A percentile compares a stretch with the other conserved stretches of the same genome.
Evolutionary conservation across 768 basidiomycete genomes (phyloP).

Genomic region (Calocybe cyanea): DNA sequence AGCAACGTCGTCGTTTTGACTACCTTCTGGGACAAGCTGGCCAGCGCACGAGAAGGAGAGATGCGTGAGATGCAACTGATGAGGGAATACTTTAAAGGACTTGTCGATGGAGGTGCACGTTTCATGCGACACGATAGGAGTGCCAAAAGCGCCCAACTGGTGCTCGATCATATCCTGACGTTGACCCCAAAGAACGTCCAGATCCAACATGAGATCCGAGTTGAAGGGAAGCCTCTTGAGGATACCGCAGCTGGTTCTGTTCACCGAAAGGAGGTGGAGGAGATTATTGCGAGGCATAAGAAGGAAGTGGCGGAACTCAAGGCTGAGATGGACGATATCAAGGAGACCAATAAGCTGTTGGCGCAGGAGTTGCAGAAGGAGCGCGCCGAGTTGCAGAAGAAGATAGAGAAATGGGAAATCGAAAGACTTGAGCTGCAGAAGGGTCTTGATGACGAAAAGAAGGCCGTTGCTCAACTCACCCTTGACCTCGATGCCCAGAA

Average conservation of each 20-base stretch:
- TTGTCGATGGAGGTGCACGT: background rate
- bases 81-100: background rate
- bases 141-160: background rate
- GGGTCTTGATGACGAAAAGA: no score
- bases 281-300: conserved; percentile 29
- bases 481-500: no score
- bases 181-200: background rate
- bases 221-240: conserved; percentile 32
- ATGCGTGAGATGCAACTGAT: conserved; percentile 1
- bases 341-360: no score
- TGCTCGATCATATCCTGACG: background rate
- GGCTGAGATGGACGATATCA: conserved; percentile 30
- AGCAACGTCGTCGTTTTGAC: conserved; percentile 10
- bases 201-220: conserved; percentile 24
- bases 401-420: background rate
- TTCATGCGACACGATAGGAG: background rate
- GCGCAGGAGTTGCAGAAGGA: conserved; percentile 4
- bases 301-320: conserved; percentile 31
- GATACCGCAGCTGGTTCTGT: conserved; percentile 38
- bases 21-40: conserved; percentile 6
- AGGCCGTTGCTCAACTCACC: no score
- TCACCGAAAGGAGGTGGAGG: conserved; percentile 31
- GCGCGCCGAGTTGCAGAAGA: conserved; percentile 7
- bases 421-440: no score
- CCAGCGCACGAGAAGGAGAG: background rate